Evolutionary conservation across 192 early-diverging fungal genomes (phyloP), one percentile per base, ranked within the genome.

Genomic region (Allomyces macrogynus): DNA sequence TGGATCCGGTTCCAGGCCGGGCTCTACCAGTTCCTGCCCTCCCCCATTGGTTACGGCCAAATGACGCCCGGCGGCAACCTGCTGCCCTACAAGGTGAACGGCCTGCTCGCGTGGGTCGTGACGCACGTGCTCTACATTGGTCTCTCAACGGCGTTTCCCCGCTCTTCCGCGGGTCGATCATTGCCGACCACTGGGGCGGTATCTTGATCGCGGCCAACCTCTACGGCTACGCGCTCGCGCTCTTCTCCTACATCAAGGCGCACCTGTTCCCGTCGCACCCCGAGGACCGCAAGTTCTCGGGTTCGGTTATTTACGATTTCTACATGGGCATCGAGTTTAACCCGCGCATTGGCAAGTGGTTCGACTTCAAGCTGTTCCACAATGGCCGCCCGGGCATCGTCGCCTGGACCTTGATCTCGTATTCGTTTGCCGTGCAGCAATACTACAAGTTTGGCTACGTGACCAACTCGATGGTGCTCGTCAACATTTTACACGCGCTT

Each of bases 271-370:
- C 87, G 43, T 78, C 86, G 16, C 86, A 88, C 75, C 69, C 81
- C 16, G 84, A 75, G 20, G 88, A 89, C 70, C 81, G 86, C 73
- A 88, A 88, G 70, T 87, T 88, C 73, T 84, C 85, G 0, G 80
- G 80, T 23, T 83, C 80, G n/a, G 68, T 78, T 44, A 76, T 86
- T 62, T 89, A 88, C 72, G 84, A 89, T 74, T 63, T 88, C 24
- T 80, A 86, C 65, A 85, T 86, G 83, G 88, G 88, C 61, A 86
- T 89, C 72, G 88, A 89, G 69, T 84, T 88, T 70, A 89, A 89
- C 76, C 88, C 86, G 43, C 76, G 88, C 26, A 67, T 87, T 65
- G 88, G 88, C 54, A 73, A 87, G 70, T 71, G 73, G 63, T 88
- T 83, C 67, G 88, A 89, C 73, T 89, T 88, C 71, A 89, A 89